Percentiles rank a stretch among this genome's conserved stretches.
phyloP scores from a whole-genome alignment of 2,329 filamentous ascomycete genomes.

The Diaporthe aspalathi region DNA sequence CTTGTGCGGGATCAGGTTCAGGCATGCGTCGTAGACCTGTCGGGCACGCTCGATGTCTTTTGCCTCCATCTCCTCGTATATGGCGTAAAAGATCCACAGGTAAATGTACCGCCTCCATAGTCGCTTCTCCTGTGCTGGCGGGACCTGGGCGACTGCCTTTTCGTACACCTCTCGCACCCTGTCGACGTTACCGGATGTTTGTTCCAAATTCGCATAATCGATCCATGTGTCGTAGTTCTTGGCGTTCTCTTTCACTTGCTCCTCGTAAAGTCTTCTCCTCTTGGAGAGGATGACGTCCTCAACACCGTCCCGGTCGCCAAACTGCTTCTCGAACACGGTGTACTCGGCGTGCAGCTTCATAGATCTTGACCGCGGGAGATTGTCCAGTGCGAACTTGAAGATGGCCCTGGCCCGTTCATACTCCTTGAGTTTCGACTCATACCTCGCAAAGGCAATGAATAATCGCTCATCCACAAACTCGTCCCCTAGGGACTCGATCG shows the following conservation, averaged over 20 bases:
- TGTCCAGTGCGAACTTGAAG: conserved; percentile 95
- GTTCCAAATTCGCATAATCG: conserved; percentile 91
- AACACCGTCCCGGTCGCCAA: conserved; percentile 90
- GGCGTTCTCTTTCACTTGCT: conserved; percentile 90
- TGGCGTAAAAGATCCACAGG: conserved; percentile 95
- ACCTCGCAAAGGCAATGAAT: conserved; percentile 95
- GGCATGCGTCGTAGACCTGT: conserved; percentile 90
- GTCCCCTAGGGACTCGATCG: conserved; percentile 90
- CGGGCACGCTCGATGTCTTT: conserved; percentile 82
- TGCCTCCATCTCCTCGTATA: conserved; percentile 92
- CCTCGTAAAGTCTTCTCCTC: conserved; percentile 91
- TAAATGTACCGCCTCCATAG: conserved; percentile 99
- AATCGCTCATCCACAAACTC: conserved; percentile 96
- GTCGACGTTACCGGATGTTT: conserved; percentile 83
- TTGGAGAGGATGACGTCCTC: conserved; percentile 98
- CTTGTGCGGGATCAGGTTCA: conserved; percentile 91
- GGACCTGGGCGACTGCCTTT: conserved; percentile 92
- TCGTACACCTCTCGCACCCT: conserved; percentile 94
- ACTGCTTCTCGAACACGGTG: conserved; percentile 98
- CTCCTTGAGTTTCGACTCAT: conserved; percentile 94
- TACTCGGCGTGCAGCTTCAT: conserved; percentile 90
- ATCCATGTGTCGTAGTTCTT: conserved; percentile 99
- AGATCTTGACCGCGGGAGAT: conserved; percentile 88
- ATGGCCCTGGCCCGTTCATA: conserved; percentile 94
- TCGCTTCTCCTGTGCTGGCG: conserved; percentile 94